Evolutionary conservation across 371 early-diverging fungal genomes (phyloP).

Genomic region (Furculomyces boomerangus): DNA sequence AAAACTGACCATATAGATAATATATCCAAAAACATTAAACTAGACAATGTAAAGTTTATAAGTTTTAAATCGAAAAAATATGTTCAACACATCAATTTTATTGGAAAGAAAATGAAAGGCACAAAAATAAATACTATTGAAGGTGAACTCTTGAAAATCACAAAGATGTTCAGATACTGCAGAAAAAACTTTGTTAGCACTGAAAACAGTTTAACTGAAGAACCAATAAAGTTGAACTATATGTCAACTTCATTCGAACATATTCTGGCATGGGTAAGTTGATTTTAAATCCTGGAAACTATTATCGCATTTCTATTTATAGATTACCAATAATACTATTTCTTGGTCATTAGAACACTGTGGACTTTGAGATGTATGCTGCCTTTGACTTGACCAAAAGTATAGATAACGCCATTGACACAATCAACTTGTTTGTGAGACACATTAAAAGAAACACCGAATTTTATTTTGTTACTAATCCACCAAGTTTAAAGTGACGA

Average conservation of each 20-base stretch:
- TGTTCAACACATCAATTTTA: background rate
- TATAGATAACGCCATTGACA: slow-evolving; percentile 13
- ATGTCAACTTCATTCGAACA: slow-evolving; percentile 18
- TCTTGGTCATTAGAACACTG: slow-evolving; percentile 11
- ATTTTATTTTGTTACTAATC: slow-evolving; percentile 19
- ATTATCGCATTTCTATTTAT: slow-evolving; percentile 9
- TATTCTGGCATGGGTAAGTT: slow-evolving; percentile 10
- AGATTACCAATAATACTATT: slow-evolving; percentile 6
- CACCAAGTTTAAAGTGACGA: slow-evolving; percentile 11
- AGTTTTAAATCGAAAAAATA: slow-evolving; percentile 2
- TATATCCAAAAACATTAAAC: background rate
- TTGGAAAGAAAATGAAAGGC: background rate
- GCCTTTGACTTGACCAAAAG: slow-evolving; percentile 11
- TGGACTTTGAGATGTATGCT: slow-evolving; percentile 20
- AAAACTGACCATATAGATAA: slow-evolving; percentile 29
- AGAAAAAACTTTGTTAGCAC: background rate
- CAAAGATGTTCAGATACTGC: background rate
- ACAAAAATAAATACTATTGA: background rate
- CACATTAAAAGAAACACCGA: slow-evolving; percentile 21
- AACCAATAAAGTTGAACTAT: background rate
- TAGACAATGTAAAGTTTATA: slow-evolving; percentile 9
- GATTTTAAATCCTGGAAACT: slow-evolving; percentile 10
- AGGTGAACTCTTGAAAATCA: background rate
- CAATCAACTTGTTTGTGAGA: slow-evolving; percentile 16
- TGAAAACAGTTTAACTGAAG: background rate